phyloP scores from a whole-genome alignment of 257 asterid species.

The Ophiorrhiza pumila region DNA sequence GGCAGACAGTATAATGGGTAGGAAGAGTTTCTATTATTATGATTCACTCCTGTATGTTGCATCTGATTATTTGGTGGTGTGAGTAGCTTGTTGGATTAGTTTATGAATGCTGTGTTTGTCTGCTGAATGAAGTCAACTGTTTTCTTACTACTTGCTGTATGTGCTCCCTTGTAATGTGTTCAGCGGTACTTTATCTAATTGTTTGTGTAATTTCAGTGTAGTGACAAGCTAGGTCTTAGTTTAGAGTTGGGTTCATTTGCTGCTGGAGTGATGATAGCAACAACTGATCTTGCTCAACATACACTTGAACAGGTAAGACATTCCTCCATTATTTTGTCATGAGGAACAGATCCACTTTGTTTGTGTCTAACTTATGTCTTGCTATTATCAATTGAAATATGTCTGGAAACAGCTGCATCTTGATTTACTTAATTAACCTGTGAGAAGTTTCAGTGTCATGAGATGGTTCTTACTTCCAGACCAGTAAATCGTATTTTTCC shows the following conservation, averaged over 20 bases:
- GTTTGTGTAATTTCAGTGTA: slow-evolving; percentile 70
- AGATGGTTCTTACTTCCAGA: not conserved
- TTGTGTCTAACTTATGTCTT: not conserved
- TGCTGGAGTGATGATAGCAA: slow-evolving; percentile 99
- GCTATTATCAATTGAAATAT: not conserved
- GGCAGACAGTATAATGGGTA: not conserved
- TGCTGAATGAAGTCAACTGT: not conserved
- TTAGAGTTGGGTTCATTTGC: slow-evolving; percentile 98
- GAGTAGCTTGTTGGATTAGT: not conserved
- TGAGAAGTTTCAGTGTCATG: not conserved
- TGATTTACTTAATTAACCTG: not conserved
- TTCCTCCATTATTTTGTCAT: not conserved
- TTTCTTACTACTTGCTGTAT: not conserved
- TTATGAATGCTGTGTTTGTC: not conserved
- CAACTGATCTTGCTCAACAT: slow-evolving; percentile 96
- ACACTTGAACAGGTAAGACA: slow-evolving; percentile 85
- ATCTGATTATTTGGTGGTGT: not conserved
- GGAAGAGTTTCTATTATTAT: not conserved
- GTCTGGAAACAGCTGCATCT: not conserved
- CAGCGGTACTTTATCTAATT: slow-evolving; percentile 15
- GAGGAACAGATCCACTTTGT: not conserved
- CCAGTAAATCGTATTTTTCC: not conserved
- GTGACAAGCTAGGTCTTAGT: slow-evolving; percentile 99
- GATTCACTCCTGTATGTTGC: not conserved
- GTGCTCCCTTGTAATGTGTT: not conserved